A percentile compares a stretch with the other conserved stretches of the same genome.
These are phyloP conservation scores for Raddia distichophylla DNA, from an alignment of 176 grass and related monocot species.

Conservation along the genomic window DNA sequence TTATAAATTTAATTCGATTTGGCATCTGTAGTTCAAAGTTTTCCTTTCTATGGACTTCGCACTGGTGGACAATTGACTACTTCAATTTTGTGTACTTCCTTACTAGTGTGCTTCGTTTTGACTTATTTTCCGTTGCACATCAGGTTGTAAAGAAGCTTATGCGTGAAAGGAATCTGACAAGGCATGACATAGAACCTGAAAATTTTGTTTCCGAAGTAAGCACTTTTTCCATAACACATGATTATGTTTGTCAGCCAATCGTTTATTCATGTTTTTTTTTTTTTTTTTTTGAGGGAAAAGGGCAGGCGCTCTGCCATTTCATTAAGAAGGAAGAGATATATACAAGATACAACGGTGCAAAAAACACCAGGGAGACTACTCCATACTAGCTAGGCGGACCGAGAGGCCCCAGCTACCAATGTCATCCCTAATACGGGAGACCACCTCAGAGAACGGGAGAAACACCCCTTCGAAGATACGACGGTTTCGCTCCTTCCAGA, in stretches of 20 bases:
- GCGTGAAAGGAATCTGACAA: conserved; percentile 80
- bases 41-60: not conserved
- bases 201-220: conserved; percentile 78
- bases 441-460: no score
- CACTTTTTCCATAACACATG: not conserved
- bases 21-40: conserved; percentile 28
- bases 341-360: no score
- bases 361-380: no score
- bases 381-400: no score
- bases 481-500: no score
- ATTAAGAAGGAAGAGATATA: no score
- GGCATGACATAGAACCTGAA: conserved; percentile 84
- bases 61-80: not conserved
- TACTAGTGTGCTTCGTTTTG: conserved; percentile 16
- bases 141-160: conserved; percentile 97
- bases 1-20: conserved; percentile 4
- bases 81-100: not conserved
- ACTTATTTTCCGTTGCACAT: conserved; percentile 17
- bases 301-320: no score
- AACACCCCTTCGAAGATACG: no score
- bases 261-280: not conserved
- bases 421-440: no score
- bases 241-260: not conserved
- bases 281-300: no score
- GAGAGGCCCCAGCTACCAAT: no score